A percentile compares a stretch with the other conserved stretches of the same genome.
Evolutionary conservation across 257 asterid species (phyloP).

Genomic region (Nicotiana paniculata): DNA sequence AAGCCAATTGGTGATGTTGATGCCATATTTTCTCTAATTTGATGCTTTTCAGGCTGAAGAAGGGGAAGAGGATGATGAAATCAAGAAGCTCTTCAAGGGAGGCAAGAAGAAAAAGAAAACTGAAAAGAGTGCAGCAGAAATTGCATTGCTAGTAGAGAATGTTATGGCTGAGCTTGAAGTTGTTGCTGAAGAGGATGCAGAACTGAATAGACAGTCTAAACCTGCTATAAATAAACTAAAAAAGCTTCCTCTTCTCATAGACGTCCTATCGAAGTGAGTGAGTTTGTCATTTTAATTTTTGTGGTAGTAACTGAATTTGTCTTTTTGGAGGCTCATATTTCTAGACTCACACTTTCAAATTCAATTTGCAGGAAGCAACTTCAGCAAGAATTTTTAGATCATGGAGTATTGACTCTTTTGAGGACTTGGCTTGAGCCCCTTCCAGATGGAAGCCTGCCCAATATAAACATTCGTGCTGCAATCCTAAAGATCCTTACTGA

Average conservation of each 20-base stretch:
- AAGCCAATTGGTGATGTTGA: background rate
- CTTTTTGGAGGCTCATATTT: slow-evolving; percentile 10
- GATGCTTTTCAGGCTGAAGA: slow-evolving; percentile 66
- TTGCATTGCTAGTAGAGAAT: slow-evolving; percentile 71
- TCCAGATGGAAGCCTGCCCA: slow-evolving; percentile 97
- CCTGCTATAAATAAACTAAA: slow-evolving; percentile 85
- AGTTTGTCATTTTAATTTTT: slow-evolving; percentile 1
- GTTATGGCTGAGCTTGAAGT: slow-evolving; percentile 96
- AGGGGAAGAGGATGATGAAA: slow-evolving; percentile 89
- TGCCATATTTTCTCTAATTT: background rate
- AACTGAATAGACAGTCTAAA: slow-evolving; percentile 68
- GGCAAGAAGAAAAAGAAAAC: slow-evolving; percentile 84
- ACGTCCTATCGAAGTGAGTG: slow-evolving; percentile 82
- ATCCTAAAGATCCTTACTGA: slow-evolving; percentile 74
- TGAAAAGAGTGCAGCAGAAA: slow-evolving; percentile 90
- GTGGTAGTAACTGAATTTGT: background rate
- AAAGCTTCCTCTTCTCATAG: slow-evolving; percentile 82
- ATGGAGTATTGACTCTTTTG: slow-evolving; percentile 75
- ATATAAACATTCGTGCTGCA: slow-evolving; percentile 85
- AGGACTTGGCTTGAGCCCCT: slow-evolving; percentile 95
- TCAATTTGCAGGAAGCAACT: slow-evolving; percentile 70
- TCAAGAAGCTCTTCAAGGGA: slow-evolving; percentile 57
- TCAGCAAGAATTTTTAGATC: slow-evolving; percentile 92
- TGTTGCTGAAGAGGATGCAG: slow-evolving; percentile 92
- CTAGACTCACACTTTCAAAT: background rate